Evolutionary conservation across 768 basidiomycete species (phyloP), one percentile per base, ranked within the genome.

Genomic region (Termitomyces sp.): DNA sequence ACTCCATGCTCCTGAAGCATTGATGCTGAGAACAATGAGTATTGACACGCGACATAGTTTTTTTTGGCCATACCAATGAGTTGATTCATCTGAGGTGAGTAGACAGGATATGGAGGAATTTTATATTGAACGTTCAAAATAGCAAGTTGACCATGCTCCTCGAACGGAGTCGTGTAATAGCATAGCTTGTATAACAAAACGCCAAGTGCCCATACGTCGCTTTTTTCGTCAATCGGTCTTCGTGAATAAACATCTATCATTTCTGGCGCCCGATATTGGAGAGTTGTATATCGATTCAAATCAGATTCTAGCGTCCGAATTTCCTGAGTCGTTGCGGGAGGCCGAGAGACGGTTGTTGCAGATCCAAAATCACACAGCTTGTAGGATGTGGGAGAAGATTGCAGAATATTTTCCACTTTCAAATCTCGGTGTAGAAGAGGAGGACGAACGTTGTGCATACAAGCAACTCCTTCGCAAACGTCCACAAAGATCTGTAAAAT

Each of bases 311-410:
- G 79, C 15, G 84, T 84, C 49, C 93, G 87, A 52, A 98, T 88
- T 72, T 98, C 96, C 64, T 89, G 86, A 38, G 85, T 87, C 17
- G 83, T 89, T 8, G 86, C 78, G 7, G 96, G 94, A 11, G 93
- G 83, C 62, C 85, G 83, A 7, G 87, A 76, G 25, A 95, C 88
- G 2, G 86, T 83, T 0, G 90, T 88, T 2, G 96, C 91, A 37
- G 94, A 97, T 52, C 97, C 97, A 75, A 99, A 99, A 73, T 99
- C 97, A 73, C 97, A 99, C 8, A 99, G 81, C 73, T 99, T 99
- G 82, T 87, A 99, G 0, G 86, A 87, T 1, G 91, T 88, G 1
- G 85, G 73, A 3, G 89, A 87, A 7, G 94, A 87, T 70, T 96
- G 92, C 1, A 99, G 85, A 67, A 99, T 98, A 74, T 99, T 99